Evolutionary conservation across 2,329 filamentous ascomycete genomes (phyloP).

Genomic region (Blastomyces parvus): DNA sequence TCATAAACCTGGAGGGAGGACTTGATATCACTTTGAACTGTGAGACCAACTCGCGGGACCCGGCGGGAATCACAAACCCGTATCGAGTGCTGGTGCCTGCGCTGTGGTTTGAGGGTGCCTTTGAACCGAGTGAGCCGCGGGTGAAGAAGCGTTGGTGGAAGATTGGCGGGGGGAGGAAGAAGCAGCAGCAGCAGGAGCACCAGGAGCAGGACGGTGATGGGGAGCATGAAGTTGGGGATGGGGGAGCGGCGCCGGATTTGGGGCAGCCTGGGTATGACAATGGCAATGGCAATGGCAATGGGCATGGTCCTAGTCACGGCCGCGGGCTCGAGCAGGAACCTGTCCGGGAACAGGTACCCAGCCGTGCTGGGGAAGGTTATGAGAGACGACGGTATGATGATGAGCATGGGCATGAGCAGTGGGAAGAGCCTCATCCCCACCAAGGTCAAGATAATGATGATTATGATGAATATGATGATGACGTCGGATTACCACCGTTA

Average conservation of each 20-base stretch:
- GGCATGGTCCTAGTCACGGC: no score
- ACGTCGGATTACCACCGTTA: not conserved
- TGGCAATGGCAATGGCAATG: not conserved
- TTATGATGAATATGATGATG: not conserved
- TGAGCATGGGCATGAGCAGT: not conserved
- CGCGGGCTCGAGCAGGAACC: not conserved
- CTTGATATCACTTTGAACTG: conserved; percentile 83
- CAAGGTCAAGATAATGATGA: not conserved
- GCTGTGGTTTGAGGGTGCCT: conserved; percentile 46
- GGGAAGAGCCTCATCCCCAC: not conserved
- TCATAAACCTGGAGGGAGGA: conserved; percentile 68
- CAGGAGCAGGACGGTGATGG: conserved; percentile 16
- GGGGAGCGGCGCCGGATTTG: not conserved
- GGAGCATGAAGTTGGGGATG: conserved; percentile 16
- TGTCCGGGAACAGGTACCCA: not conserved
- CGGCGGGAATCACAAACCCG: conserved; percentile 74
- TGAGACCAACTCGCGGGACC: conserved; percentile 77
- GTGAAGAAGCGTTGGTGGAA: conserved; percentile 32
- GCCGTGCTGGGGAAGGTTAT: conserved; percentile 7
- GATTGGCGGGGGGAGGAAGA: conserved; percentile 17
- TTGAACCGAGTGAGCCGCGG: conserved; percentile 29
- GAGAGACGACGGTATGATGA: conserved; percentile 2
- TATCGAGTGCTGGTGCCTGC: conserved; percentile 81
- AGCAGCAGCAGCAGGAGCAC: conserved; percentile 16
- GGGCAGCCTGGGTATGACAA: not conserved